Conservation (phyloP, 495 filamentous ascomycete species). For the Penicillium cosmopolitanum region DNA sequence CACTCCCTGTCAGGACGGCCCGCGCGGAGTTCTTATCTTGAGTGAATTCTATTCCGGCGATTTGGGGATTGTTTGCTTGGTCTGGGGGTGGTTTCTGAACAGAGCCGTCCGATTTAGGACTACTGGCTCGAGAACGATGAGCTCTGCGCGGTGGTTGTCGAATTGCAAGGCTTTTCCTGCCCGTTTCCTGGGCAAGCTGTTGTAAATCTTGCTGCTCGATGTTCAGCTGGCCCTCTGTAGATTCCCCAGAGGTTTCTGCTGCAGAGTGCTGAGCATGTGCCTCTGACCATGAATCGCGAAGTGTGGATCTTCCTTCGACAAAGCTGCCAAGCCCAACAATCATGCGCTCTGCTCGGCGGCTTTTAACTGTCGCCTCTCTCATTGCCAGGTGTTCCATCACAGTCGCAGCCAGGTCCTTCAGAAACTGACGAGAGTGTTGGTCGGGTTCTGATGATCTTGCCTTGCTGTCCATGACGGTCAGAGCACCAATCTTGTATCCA, state of each 20-base stretch:
- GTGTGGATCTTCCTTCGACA: slow-evolving; percentile 31
- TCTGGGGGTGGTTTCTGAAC: background rate
- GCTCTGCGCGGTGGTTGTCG: background rate
- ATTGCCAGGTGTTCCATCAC: slow-evolving; percentile 32
- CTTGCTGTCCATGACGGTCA: slow-evolving; percentile 58
- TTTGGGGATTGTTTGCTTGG: background rate
- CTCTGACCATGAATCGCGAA: slow-evolving; percentile 31
- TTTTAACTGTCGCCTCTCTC: slow-evolving; percentile 12
- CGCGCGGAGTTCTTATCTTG: slow-evolving; percentile 3
- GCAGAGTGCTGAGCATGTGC: slow-evolving; percentile 17
- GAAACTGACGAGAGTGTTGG: slow-evolving; percentile 24
- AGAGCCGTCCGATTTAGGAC: background rate
- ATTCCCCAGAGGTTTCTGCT: slow-evolving; percentile 14
- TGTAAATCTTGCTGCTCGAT: slow-evolving; percentile 28
- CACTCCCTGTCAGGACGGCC: slow-evolving; percentile 13
- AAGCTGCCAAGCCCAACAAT: slow-evolving; percentile 38
- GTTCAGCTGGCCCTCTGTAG: slow-evolving; percentile 26
- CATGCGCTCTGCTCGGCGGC: slow-evolving; percentile 28
- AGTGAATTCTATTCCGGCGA: background rate
- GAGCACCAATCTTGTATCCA: slow-evolving; percentile 63
- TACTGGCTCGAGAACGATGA: background rate
- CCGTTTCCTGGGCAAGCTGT: slow-evolving; percentile 8
- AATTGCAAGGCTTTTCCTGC: background rate
- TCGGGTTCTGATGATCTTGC: slow-evolving; percentile 30
- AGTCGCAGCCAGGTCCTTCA: slow-evolving; percentile 38